Base-by-base conservation (phyloP, 1,284 basidiomycete species). In the Rhizoctonia solani region DNA sequence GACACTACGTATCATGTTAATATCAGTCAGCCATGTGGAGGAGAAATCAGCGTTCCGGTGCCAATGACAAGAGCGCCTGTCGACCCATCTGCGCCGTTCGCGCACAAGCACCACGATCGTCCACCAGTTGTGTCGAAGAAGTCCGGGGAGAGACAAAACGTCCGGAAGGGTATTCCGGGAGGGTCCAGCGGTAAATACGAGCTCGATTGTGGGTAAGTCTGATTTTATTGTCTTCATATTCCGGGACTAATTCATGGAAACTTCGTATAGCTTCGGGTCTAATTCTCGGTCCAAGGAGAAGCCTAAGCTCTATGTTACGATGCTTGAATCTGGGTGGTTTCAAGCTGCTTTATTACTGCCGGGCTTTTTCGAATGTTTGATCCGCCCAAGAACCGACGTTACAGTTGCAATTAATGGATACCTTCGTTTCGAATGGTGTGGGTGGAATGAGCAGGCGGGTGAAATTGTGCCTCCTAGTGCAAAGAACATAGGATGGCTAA, bases 391-490 rank as follows among this genome's bases (percentile, higher is more conserved):
- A 16, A 25, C 59, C 3, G 27, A 52, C 6, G 30, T 23, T 3
- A 30, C 30, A 13, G n/a, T 32, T 4, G 47, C 59, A 4, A 47
- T 50, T n/a, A 47, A 63, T 29, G 47, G 59, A 8, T 52, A 52
- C 41, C 21, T 52, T 52, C 59, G 59, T 13, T 50, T 63, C 29
- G 59, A 63, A 25, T 63, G 59, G 47, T 63, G 59, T 30, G 59
- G 59, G 16, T 30, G 44, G 4, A 44, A 59, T 11, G 56, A 59
- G 11, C 25, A 44, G n/a, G 23, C 25, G 3, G 29, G n/a, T 11
- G 27, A 59, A 14, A 47, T 44, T 21, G 25, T 34, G 14, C 56
- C 27, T 19, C 39, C 56, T 8, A 59, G 14, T 11, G 27, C 30
- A n/a, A 32, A 41, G 2, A 52, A 63, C 47, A 34, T 41, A 19